Percentiles rank a stretch among this genome's conserved stretches.
Conservation (phyloP, 352 stramenopile species). For the Pythium coloratum region DNA sequence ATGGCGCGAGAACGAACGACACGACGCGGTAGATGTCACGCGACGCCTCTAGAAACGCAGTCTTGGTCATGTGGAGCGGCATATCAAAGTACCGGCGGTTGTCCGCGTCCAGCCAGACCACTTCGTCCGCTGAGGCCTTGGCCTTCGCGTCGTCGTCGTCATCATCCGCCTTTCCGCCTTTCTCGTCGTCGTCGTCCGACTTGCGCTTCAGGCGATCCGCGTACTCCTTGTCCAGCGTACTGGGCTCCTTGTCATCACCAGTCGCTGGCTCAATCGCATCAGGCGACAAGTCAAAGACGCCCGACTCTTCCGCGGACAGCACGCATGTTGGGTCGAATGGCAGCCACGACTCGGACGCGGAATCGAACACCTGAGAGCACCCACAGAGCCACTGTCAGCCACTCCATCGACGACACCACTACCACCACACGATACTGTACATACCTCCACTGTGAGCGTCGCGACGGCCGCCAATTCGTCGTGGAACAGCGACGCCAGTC, state of each 20-base stretch:
- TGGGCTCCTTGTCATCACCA: neutral
- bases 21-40: conserved; percentile 72
- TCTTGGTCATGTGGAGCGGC: conserved; percentile 65
- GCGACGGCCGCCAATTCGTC: conserved; percentile 17
- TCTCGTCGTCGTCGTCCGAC: conserved; percentile 25
- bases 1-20: conserved; percentile 81
- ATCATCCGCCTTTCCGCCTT: neutral
- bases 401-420: neutral
- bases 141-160: conserved; percentile 30
- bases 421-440: neutral
- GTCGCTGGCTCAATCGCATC: neutral
- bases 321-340: conserved; percentile 15
- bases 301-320: neutral
- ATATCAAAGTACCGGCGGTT: conserved; percentile 81
- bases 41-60: conserved; percentile 64
- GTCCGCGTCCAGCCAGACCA: conserved; percentile 50
- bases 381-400: neutral
- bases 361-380: conserved; percentile 16
- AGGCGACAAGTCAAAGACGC: conserved; percentile 59
- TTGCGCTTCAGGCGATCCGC: conserved; percentile 37
- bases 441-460: conserved; percentile 23
- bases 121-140: conserved; percentile 36
- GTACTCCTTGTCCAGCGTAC: conserved; percentile 44
- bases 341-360: conserved; percentile 8
- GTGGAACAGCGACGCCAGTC: conserved; percentile 22